Percentiles rank a stretch among this genome's conserved stretches.
phyloP scores from a whole-genome alignment of 2,329 filamentous ascomycete species.

The Pyrenophora graminea region DNA sequence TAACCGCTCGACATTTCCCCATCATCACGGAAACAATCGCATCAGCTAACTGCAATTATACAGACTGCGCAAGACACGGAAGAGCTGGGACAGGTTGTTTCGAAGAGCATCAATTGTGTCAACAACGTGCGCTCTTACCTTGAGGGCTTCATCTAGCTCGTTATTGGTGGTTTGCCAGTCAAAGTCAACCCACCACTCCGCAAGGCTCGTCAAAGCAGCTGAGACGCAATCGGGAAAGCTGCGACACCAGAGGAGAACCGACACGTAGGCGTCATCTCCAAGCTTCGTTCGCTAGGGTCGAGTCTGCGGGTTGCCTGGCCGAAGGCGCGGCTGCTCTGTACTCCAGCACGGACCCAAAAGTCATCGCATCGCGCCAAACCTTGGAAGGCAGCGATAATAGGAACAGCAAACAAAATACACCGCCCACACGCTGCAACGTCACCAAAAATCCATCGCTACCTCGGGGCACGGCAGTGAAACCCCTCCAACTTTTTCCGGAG shows the following conservation, averaged over 20 bases:
- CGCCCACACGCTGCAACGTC: slow-evolving; percentile 27
- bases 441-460: slow-evolving; percentile 17
- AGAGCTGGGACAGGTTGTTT: slow-evolving; percentile 10
- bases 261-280: slow-evolving; percentile 1
- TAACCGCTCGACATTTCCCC: slow-evolving; percentile 5
- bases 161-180: slow-evolving; percentile 17
- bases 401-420: slow-evolving; percentile 25
- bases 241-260: slow-evolving; percentile 4
- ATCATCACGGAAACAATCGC: slow-evolving; percentile 4
- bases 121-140: slow-evolving; percentile 15
- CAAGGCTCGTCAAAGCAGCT: slow-evolving; percentile 10
- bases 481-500: slow-evolving; percentile 27
- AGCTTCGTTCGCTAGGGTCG: slow-evolving; percentile 2
- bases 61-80: slow-evolving; percentile 6
- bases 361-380: slow-evolving; percentile 33
- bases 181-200: slow-evolving; percentile 16
- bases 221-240: slow-evolving; percentile 7
- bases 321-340: slow-evolving; percentile 22
- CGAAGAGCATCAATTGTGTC: background rate
- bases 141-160: slow-evolving; percentile 13
- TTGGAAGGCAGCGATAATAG: slow-evolving; percentile 30
- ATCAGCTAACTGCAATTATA: slow-evolving; percentile 7
- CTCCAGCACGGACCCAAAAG: slow-evolving; percentile 28
- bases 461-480: slow-evolving; percentile 15
- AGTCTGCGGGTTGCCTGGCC: slow-evolving; percentile 12